phyloP scores from a whole-genome alignment of 2,329 filamentous ascomycete genomes.

The Talaromyces sp. region DNA sequence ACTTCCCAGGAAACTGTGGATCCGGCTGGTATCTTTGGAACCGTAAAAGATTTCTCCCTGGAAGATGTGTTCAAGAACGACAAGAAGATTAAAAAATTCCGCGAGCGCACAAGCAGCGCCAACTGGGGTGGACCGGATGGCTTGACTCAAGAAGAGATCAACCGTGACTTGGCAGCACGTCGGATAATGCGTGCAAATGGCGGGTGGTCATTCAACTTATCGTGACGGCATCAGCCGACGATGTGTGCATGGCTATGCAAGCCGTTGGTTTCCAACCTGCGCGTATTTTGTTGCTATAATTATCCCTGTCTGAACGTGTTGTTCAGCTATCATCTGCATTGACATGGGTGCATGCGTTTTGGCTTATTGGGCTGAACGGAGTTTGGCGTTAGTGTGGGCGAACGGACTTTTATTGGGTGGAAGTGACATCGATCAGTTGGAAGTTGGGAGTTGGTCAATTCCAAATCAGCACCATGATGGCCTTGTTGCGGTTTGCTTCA shows the following conservation, averaged over 20 bases:
- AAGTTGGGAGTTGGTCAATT: background rate
- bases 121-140: slow-evolving; percentile 83
- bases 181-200: slow-evolving; percentile 78
- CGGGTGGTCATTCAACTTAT: slow-evolving; percentile 71
- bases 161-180: slow-evolving; percentile 72
- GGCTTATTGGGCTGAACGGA: background rate
- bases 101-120: slow-evolving; percentile 85
- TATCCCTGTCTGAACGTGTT: background rate
- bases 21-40: slow-evolving; percentile 87
- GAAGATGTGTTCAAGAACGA: slow-evolving; percentile 93
- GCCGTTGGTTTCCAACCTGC: background rate
- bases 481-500: background rate
- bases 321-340: slow-evolving; percentile 11
- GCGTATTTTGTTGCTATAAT: slow-evolving; percentile 3
- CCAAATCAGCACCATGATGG: background rate
- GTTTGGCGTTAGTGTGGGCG: slow-evolving; percentile 3
- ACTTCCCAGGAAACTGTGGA: slow-evolving; percentile 70
- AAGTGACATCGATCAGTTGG: background rate
- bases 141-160: slow-evolving; percentile 83
- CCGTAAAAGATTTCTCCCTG: slow-evolving; percentile 83
- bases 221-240: background rate
- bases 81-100: slow-evolving; percentile 84
- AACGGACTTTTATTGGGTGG: background rate
- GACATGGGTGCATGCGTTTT: slow-evolving; percentile 3
- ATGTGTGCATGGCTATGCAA: background rate